Evolutionary conservation across 805 yeast genomes (phyloP).

Genomic region (Suhomyces emberorum): DNA sequence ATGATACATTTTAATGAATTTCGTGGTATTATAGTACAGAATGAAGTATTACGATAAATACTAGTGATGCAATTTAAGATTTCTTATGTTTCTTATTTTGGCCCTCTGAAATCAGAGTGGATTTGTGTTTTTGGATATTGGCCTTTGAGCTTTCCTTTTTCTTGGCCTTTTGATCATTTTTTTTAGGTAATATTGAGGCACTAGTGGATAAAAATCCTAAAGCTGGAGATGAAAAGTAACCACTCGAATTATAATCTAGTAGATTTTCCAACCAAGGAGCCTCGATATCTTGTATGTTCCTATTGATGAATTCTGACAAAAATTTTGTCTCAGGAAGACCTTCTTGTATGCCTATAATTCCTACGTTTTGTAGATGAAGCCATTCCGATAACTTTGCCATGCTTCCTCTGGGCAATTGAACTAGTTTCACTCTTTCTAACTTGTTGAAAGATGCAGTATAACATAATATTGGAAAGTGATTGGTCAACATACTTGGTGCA

Average conservation of each 20-base stretch:
- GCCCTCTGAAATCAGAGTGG: not conserved
- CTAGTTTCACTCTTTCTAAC: conserved; percentile 44
- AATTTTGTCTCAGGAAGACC: conserved; percentile 24
- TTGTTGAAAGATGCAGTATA: conserved; percentile 38
- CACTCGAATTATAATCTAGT: conserved; percentile 12
- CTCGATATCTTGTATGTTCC: conserved; percentile 32
- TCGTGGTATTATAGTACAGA: not conserved
- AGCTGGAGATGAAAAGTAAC: conserved; percentile 29
- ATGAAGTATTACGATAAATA: not conserved
- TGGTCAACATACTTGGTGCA: conserved; percentile 46
- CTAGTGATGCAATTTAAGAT: too few relatives aligned
- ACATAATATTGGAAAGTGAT: conserved; percentile 57
- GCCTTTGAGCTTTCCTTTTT: conserved; percentile 3
- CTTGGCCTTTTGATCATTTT: conserved; percentile 20
- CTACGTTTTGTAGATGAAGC: conserved; percentile 24
- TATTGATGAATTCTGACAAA: conserved; percentile 26
- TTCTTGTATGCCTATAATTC: conserved; percentile 34
- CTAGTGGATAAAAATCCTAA: conserved; percentile 45
- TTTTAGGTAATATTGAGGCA: conserved; percentile 39
- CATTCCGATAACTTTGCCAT: conserved; percentile 27
- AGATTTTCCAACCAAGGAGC: conserved; percentile 46
- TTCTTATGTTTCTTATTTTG: not conserved
- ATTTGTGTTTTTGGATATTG: not conserved
- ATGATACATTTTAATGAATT: not conserved
- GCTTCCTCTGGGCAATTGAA: conserved; percentile 55